Conservation (phyloP, 345 rosid species). For the Aethionema arabicum region DNA sequence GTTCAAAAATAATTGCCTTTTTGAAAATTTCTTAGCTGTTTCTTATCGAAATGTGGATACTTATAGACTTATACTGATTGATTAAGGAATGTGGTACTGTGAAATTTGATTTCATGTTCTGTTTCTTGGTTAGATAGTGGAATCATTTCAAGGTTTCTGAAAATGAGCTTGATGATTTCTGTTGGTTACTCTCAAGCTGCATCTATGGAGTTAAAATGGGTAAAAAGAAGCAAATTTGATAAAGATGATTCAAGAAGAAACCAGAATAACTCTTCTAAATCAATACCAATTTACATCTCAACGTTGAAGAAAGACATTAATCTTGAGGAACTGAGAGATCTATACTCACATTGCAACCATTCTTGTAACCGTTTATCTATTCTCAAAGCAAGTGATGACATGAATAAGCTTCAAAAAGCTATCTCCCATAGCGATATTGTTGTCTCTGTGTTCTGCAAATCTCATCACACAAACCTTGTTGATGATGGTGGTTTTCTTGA, state of each 20-base stretch:
- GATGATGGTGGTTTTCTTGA: background rate
- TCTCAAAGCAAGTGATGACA: conserved; percentile 37
- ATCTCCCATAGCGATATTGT: conserved; percentile 58
- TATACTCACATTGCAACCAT: conserved; percentile 60
- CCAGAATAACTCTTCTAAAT: conserved; percentile 19
- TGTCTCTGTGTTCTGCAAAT: conserved; percentile 73
- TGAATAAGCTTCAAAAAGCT: conserved; percentile 64
- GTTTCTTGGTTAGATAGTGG: conserved; percentile 25
- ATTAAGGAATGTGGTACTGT: background rate
- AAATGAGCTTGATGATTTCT: conserved; percentile 30
- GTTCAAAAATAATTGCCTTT: background rate
- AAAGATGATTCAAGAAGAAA: conserved; percentile 18
- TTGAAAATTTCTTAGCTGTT: background rate
- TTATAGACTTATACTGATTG: background rate
- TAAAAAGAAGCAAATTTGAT: conserved; percentile 33
- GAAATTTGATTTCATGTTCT: conserved; percentile 7
- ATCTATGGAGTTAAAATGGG: conserved; percentile 59
- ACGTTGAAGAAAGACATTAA: conserved; percentile 53
- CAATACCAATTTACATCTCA: conserved; percentile 60
- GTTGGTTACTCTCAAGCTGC: conserved; percentile 16
- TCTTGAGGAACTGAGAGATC: conserved; percentile 44
- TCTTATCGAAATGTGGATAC: background rate
- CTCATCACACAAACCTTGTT: conserved; percentile 26
- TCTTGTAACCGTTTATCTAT: conserved; percentile 60
- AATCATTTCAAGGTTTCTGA: conserved; percentile 10